A percentile compares a stretch with the other conserved stretches of the same genome.
phyloP scores from a whole-genome alignment of 441 rosid genomes.

The Pelargonium cotyledonis region DNA sequence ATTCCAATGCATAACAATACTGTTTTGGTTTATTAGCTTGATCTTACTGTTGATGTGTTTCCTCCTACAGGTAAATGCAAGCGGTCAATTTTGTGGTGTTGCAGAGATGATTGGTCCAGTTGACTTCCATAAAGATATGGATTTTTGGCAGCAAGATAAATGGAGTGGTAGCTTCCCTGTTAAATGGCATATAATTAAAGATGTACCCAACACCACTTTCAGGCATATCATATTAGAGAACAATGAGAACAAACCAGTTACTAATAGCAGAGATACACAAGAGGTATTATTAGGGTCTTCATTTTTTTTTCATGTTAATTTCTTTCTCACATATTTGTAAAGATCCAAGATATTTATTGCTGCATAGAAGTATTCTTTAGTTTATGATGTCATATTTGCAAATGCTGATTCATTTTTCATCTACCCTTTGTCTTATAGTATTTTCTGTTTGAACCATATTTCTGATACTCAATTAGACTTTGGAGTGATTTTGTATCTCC shows the following conservation, averaged over 20 bases:
- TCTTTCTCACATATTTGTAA: neutral
- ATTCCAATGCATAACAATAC: neutral
- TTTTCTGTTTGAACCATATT: too few relatives aligned
- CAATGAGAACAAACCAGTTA: slow-evolving; percentile 91
- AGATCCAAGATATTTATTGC: neutral
- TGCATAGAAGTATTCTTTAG: neutral
- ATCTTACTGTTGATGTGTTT: neutral
- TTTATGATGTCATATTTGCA: neutral
- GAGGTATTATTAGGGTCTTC: slow-evolving; percentile 61
- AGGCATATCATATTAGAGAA: slow-evolving; percentile 84
- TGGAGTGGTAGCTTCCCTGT: slow-evolving; percentile 93
- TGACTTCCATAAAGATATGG: slow-evolving; percentile 67
- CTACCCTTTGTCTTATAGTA: too few relatives aligned
- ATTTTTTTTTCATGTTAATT: neutral
- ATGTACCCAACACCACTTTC: slow-evolving; percentile 73
- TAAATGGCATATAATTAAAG: slow-evolving; percentile 86
- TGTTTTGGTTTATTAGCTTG: neutral
- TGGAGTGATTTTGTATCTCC: too few relatives aligned
- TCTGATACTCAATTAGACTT: too few relatives aligned
- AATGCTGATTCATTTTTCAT: too few relatives aligned
- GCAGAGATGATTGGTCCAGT: slow-evolving; percentile 90
- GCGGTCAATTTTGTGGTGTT: slow-evolving; percentile 91
- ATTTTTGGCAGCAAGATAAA: slow-evolving; percentile 95
- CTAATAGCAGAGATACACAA: slow-evolving; percentile 92
- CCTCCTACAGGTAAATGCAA: slow-evolving; percentile 58